Conservation (phyloP, 2,329 filamentous ascomycete genomes). For the Cryphonectria nitschkei region DNA sequence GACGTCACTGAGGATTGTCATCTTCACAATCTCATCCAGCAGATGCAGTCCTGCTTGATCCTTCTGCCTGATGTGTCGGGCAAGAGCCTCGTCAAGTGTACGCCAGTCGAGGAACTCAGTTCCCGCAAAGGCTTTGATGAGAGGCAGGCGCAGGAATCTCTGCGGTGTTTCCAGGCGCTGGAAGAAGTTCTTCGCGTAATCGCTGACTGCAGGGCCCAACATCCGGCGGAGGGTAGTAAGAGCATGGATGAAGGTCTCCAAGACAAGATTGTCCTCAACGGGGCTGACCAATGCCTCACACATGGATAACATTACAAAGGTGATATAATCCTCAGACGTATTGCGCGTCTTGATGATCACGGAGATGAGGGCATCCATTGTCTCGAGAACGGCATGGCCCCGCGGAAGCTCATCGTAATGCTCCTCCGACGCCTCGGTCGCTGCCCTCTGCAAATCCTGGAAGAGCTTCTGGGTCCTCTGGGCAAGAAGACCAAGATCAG, state of each 20-base stretch:
- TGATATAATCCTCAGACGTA: constrained; percentile 62
- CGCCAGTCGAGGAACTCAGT: constrained; percentile 67
- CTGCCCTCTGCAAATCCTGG: constrained; percentile 58
- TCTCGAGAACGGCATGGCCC: constrained; percentile 60
- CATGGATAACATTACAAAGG: constrained; percentile 64
- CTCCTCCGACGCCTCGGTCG: constrained; percentile 58
- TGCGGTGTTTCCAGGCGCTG: constrained; percentile 56
- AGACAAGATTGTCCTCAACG: constrained; percentile 57
- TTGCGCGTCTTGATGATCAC: constrained; percentile 67
- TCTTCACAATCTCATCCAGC: constrained; percentile 77
- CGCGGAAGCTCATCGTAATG: constrained; percentile 62
- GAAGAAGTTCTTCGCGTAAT: constrained; percentile 59
- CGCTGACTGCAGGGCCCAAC: constrained; percentile 56
- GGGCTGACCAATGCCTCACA: constrained; percentile 59
- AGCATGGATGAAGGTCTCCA: constrained; percentile 66
- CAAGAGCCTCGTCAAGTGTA: constrained; percentile 71
- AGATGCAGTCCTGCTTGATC: constrained; percentile 77
- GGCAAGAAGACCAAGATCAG: constrained; percentile 54
- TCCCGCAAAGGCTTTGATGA: constrained; percentile 60
- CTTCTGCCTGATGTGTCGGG: constrained; percentile 71
- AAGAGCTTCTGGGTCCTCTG: constrained; percentile 63
- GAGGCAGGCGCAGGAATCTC: constrained; percentile 59
- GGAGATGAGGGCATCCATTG: constrained; percentile 64
- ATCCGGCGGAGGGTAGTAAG: constrained; percentile 65
- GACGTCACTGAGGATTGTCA: constrained; percentile 76